phyloP scores from a whole-genome alignment of 2,329 filamentous ascomycete species.

The Neurospora sp. region DNA sequence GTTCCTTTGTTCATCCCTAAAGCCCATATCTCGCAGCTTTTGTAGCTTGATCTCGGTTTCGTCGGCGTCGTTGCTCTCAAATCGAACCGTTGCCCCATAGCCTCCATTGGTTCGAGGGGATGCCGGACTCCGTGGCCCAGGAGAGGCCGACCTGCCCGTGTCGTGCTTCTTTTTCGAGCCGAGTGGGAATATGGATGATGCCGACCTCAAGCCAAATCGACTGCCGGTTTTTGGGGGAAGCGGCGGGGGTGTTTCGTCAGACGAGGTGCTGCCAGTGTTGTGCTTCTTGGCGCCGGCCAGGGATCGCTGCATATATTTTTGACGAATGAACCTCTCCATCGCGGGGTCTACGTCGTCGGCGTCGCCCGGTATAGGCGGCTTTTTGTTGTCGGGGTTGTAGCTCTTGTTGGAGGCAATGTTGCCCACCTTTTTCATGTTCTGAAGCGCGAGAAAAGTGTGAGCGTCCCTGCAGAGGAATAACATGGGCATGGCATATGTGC shows the following conservation, averaged over 20 bases:
- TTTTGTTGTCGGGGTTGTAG: constrained; percentile 79
- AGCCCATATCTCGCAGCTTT: constrained; percentile 83
- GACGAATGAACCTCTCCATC: constrained; percentile 90
- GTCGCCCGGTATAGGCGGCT: constrained; percentile 78
- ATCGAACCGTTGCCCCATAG: constrained; percentile 60
- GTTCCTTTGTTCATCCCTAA: constrained; percentile 74
- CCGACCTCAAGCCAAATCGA: constrained; percentile 48
- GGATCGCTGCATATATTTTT: constrained; percentile 71
- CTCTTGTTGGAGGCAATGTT: constrained; percentile 78
- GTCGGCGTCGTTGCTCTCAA: constrained; percentile 33
- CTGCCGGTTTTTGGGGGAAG: constrained; percentile 56
- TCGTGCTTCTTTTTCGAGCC: constrained; percentile 50
- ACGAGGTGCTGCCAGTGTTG: constrained; percentile 36
- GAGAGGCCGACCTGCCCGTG: constrained; percentile 26
- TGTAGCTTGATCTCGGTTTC: constrained; percentile 68
- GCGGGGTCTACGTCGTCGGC: constrained; percentile 85
- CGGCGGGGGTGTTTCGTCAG: constrained; percentile 52
- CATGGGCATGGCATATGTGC: constrained; percentile 16
- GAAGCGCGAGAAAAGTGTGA: constrained; percentile 14
- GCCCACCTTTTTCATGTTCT: constrained; percentile 93
- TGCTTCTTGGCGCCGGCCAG: constrained; percentile 26
- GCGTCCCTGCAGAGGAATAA: background rate
- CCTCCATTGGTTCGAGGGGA: constrained; percentile 36
- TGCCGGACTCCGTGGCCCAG: constrained; percentile 47
- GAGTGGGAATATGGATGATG: constrained; percentile 59